phyloP scores from a whole-genome alignment of 2,329 filamentous ascomycete genomes.

The Ceratocystis cacaofunesta region DNA sequence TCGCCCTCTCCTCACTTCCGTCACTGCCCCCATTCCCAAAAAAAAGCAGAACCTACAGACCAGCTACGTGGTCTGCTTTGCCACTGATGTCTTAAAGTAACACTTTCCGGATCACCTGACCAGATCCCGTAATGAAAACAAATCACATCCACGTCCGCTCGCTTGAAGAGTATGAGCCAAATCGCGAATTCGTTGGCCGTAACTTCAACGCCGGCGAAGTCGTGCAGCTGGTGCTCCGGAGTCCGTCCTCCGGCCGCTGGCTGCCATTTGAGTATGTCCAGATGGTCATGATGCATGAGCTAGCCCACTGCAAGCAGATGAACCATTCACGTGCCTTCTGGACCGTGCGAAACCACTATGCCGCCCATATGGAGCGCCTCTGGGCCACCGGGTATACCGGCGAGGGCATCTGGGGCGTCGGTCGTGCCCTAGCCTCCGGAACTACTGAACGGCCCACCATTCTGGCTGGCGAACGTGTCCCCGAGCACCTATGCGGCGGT shows the following conservation, averaged over 20 bases:
- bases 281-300: slow-evolving; percentile 92
- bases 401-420: slow-evolving; percentile 71
- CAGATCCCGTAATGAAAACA: slow-evolving; percentile 54
- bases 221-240: slow-evolving; percentile 67
- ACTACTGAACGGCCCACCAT: slow-evolving; percentile 41
- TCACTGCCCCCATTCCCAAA: not conserved
- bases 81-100: not conserved
- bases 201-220: slow-evolving; percentile 87
- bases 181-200: slow-evolving; percentile 68
- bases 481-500: slow-evolving; percentile 66
- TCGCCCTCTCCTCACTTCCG: not conserved
- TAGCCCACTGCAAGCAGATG: slow-evolving; percentile 84
- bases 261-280: slow-evolving; percentile 71
- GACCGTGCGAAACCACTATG: slow-evolving; percentile 60
- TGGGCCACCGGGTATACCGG: slow-evolving; percentile 61
- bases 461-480: slow-evolving; percentile 39
- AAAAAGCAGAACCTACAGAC: not conserved
- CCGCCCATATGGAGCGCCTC: slow-evolving; percentile 52
- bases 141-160: slow-evolving; percentile 46
- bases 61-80: not conserved
- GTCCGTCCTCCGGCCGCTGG: slow-evolving; percentile 50
- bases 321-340: slow-evolving; percentile 74
- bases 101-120: not conserved
- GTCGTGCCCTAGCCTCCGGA: slow-evolving; percentile 46
- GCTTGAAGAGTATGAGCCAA: slow-evolving; percentile 69